Evolutionary conservation across 2,329 filamentous ascomycete species (phyloP), one percentile per base, ranked within the genome.

Genomic region (Tricladium varicosporioides): DNA sequence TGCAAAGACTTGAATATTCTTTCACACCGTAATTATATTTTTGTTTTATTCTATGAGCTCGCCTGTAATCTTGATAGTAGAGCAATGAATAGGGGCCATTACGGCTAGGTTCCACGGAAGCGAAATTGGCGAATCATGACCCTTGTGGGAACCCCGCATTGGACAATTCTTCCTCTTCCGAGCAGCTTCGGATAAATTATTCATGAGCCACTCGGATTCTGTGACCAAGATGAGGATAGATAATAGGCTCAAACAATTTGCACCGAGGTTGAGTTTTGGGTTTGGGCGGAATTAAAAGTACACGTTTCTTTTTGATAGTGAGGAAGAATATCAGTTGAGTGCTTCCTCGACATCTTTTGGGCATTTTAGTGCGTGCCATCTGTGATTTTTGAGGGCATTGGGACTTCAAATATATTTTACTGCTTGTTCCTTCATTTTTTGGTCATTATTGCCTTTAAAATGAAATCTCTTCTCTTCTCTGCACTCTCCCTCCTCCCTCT

Each of bases 261-360:
- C 51, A 22, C 43, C 18, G 8, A 18, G 10, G 22, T 36, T 33
- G 33, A 14, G 19, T 33, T 27, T 8, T 33, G 22, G 46, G 33
- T 16, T 22, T 31, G 51, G 43, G 49, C 13, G n/a, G 49, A 36
- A 43, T 44, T 15, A 47, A 56, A 45, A 60, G 61, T 57, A 60
- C 60, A 64, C 61, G 57, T 62, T 60, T 57, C 58, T 47, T 58
- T 56, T 51, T 33, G 33, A 11, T 9, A 16, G 43, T 18, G 15
- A 40, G 16, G 16, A 40, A 54, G 51, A 48, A 27, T 59, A 56
- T 56, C 33, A 11, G 36, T 13, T 4, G 4, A 4, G 10, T 40
- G 10, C 11, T 4, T 13, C 9, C 3, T 51, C 18, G 18, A 15
- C 7, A 14, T 27, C 5, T 15, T 51, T 49, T 50, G 32, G 32